Conservation (phyloP, 345 rosid species). For the Lumnitzera racemosa region DNA sequence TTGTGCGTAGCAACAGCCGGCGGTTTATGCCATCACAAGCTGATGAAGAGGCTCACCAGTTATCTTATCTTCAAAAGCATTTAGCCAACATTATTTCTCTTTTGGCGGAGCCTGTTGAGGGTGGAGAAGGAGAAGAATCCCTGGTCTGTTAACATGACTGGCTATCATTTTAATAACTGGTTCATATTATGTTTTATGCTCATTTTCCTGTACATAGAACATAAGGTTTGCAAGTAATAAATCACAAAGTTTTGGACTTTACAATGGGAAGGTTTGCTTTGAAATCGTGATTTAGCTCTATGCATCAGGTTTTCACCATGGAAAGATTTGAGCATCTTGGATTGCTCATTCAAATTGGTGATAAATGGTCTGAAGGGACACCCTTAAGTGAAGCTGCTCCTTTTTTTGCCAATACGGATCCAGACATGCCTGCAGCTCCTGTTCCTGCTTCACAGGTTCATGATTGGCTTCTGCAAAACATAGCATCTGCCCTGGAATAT, state of each 20-base stretch:
- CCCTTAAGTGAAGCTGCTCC: conserved; percentile 87
- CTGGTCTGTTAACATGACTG: conserved; percentile 44
- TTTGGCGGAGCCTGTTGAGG: conserved; percentile 85
- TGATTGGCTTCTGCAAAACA: conserved; percentile 84
- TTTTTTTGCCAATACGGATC: conserved; percentile 97
- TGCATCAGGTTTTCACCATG: conserved; percentile 74
- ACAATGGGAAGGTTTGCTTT: not conserved
- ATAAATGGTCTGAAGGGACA: conserved; percentile 71
- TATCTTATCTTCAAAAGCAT: conserved; percentile 94
- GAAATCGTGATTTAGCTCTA: conserved; percentile 13
- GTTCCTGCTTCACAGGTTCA: conserved; percentile 84
- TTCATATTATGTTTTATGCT: conserved; percentile 1
- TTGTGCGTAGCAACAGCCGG: conserved; percentile 96
- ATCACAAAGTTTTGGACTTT: too few species aligned
- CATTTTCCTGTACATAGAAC: not conserved
- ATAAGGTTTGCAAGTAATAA: not conserved
- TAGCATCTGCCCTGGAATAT: conserved; percentile 66
- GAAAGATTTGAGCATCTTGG: conserved; percentile 97
- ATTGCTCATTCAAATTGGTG: conserved; percentile 87
- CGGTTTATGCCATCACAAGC: conserved; percentile 92
- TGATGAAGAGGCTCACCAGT: conserved; percentile 97
- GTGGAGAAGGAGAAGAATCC: conserved; percentile 69
- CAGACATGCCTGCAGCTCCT: conserved; percentile 98
- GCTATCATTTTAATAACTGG: not conserved
- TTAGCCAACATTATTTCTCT: conserved; percentile 79